phyloP scores from a whole-genome alignment of 2,329 filamentous ascomycete species.

The Scedosporium boydii region DNA sequence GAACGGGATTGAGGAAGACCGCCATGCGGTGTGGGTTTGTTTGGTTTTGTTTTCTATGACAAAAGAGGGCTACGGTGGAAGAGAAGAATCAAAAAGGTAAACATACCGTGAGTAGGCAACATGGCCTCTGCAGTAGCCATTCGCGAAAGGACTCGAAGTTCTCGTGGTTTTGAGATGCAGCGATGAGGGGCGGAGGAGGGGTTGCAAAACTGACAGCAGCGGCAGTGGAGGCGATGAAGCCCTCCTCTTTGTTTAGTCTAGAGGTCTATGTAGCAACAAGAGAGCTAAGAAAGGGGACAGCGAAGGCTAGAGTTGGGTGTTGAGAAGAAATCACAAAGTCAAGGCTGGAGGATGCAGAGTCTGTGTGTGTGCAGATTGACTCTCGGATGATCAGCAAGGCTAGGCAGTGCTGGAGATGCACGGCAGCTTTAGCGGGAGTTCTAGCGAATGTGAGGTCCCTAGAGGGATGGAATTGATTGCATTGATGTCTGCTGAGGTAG shows the following conservation, averaged over 20 bases:
- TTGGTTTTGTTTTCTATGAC: no score
- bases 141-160: constrained; percentile 3
- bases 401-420: background rate
- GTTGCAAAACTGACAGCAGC: no score
- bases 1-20: background rate
- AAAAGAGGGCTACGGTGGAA: background rate
- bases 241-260: no score
- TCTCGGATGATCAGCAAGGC: background rate
- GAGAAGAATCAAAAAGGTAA: background rate
- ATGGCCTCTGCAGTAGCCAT: constrained; percentile 15
- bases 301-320: background rate
- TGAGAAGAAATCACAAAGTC: background rate
- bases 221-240: no score
- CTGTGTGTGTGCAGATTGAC: background rate
- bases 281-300: background rate
- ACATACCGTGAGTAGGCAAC: constrained; percentile 14
- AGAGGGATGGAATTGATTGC: background rate
- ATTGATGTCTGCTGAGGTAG: background rate
- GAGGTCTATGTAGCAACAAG: background rate
- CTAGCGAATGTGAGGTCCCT: background rate
- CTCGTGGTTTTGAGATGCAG: background rate
- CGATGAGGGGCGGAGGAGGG: background rate
- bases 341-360: background rate
- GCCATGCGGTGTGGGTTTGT: background rate
- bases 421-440: background rate